Evolutionary conservation across 495 filamentous ascomycete species (phyloP).

Genomic region (Lepraria neglecta): DNA sequence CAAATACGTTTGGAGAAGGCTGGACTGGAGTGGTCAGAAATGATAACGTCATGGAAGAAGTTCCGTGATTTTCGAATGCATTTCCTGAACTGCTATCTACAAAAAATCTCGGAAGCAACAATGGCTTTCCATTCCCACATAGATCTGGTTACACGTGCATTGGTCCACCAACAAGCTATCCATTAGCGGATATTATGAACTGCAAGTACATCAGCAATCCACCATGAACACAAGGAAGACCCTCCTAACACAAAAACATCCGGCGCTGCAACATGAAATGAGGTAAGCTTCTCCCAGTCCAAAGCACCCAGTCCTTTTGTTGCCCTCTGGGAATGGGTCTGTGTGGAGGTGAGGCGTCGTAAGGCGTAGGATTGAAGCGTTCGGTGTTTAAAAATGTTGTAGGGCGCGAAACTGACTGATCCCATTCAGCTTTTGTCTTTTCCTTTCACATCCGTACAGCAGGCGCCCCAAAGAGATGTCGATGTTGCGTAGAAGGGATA

Average conservation of each 20-base stretch:
- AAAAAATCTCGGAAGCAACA: constrained; percentile 11
- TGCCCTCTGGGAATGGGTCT: not conserved
- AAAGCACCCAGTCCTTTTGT: not conserved
- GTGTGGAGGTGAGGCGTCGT: not conserved
- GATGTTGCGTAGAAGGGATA: not conserved
- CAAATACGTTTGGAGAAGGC: not conserved
- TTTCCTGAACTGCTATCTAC: constrained; percentile 16
- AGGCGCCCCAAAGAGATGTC: not conserved
- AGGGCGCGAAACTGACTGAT: constrained; percentile 5
- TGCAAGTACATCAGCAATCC: constrained; percentile 6
- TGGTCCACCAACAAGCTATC: constrained; percentile 8
- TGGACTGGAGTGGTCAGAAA: not conserved
- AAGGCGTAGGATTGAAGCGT: not conserved
- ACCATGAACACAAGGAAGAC: constrained; percentile 2
- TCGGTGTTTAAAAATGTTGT: not conserved
- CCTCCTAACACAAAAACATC: not conserved
- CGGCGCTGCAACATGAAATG: not conserved
- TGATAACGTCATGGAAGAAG: constrained; percentile 4
- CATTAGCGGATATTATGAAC: constrained; percentile 10
- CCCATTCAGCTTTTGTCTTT: constrained; percentile 11
- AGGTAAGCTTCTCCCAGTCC: not conserved
- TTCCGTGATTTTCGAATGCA: not conserved
- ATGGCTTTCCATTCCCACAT: not conserved
- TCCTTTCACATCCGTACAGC: not conserved
- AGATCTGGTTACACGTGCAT: constrained; percentile 15